phyloP scores from a whole-genome alignment of 345 rosid genomes.

The Leavenworthia alabamica region DNA sequence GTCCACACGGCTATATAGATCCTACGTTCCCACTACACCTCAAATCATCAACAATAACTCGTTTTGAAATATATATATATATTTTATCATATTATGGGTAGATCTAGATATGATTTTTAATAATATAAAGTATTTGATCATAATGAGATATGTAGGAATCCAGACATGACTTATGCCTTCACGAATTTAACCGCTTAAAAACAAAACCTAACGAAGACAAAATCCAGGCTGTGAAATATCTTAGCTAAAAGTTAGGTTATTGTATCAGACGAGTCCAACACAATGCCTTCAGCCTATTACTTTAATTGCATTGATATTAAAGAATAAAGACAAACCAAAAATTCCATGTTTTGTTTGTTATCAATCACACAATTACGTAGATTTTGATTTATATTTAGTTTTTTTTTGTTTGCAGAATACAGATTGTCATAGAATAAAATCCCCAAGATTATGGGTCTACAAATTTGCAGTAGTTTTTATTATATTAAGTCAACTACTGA shows the following conservation, averaged over 20 bases:
- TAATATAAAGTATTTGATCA: background rate
- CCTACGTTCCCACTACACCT: background rate
- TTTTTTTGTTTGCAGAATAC: background rate
- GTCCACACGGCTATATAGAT: background rate
- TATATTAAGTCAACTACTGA: slow-evolving; percentile 1
- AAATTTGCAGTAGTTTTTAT: background rate
- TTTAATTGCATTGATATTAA: background rate
- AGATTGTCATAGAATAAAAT: background rate
- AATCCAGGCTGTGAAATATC: background rate
- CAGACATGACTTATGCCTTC: no score
- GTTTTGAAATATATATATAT: no score
- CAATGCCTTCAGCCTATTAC: background rate
- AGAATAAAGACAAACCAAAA: background rate
- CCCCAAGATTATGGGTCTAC: background rate
- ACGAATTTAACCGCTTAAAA: no score
- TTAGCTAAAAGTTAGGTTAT: background rate
- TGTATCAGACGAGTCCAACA: background rate
- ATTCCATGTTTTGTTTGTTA: background rate
- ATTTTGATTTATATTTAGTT: background rate
- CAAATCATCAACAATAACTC: background rate
- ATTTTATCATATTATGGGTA: background rate
- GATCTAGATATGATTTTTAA: background rate
- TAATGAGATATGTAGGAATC: no score
- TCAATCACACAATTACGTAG: background rate
- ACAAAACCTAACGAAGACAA: no score